Conservation (phyloP, 805 yeast species). For the Candida suzukii region DNA sequence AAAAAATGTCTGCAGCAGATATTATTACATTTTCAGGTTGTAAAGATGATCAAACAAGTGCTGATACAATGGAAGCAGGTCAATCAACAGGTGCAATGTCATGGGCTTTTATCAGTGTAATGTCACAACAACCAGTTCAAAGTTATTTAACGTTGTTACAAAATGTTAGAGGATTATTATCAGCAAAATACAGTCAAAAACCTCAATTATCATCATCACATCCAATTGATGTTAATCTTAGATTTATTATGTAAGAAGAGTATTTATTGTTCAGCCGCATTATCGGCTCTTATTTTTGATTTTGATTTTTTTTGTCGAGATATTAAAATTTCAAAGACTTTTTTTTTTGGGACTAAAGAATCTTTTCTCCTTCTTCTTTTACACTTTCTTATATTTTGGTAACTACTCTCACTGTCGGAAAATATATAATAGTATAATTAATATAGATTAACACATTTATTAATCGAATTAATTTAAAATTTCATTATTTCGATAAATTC, state of each 20-base stretch:
- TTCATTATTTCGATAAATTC: too few relatives aligned
- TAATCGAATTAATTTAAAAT: too few relatives aligned
- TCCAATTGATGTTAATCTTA: constrained; percentile 56
- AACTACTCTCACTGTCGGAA: too few relatives aligned
- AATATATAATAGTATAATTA: too few relatives aligned
- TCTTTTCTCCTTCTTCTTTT: too few relatives aligned
- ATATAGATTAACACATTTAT: too few relatives aligned
- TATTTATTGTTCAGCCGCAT: too few relatives aligned
- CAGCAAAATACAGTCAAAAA: constrained; percentile 65
- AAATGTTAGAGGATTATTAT: constrained; percentile 58
- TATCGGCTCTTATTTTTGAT: too few relatives aligned
- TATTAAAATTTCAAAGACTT: too few relatives aligned
- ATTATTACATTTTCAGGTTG: constrained; percentile 74
- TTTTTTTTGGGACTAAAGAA: too few relatives aligned
- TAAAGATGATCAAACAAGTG: constrained; percentile 77
- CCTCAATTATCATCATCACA: constrained; percentile 80
- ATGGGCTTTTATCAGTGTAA: constrained; percentile 63
- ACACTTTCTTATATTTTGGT: too few relatives aligned
- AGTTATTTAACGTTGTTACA: constrained; percentile 63
- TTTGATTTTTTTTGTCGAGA: too few relatives aligned
- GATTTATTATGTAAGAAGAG: constrained; percentile 26
- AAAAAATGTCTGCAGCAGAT: constrained; percentile 71
- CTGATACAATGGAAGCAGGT: constrained; percentile 72
- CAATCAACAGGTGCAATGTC: constrained; percentile 80
- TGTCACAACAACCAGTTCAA: constrained; percentile 56